Percentiles rank a stretch among this genome's conserved stretches.
Conservation (phyloP, 495 filamentous ascomycete genomes). For the Oidiodendron maius region DNA sequence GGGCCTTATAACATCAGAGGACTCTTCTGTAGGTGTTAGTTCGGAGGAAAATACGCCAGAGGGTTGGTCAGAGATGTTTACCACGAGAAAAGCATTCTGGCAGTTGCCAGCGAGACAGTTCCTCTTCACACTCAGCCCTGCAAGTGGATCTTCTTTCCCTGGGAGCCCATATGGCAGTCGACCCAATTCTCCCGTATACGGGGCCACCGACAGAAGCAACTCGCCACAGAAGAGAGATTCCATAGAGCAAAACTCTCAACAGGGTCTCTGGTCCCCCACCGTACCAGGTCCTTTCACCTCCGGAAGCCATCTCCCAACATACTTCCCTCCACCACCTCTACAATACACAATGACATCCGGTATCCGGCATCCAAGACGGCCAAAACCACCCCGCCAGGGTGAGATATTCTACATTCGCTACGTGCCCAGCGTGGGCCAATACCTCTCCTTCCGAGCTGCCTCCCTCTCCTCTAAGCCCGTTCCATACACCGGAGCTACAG, state of each 20-base stretch:
- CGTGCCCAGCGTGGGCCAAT: conserved; percentile 74
- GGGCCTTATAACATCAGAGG: conserved; percentile 72
- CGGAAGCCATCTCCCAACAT: conserved; percentile 78
- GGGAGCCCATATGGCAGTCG: conserved; percentile 44
- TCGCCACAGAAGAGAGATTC: conserved; percentile 17
- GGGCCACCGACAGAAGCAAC: conserved; percentile 8
- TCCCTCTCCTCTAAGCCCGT: conserved; percentile 49
- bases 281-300: conserved; percentile 66
- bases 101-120: conserved; percentile 83
- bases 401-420: conserved; percentile 87
- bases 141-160: conserved; percentile 44
- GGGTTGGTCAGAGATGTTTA: conserved; percentile 77
- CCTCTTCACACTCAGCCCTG: conserved; percentile 76
- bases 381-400: conserved; percentile 82
- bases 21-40: conserved; percentile 66
- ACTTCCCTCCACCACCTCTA: conserved; percentile 76
- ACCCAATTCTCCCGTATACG: conserved; percentile 29
- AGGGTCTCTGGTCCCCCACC: conserved; percentile 22
- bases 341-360: conserved; percentile 76
- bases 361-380: conserved; percentile 79
- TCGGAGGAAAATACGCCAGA: conserved; percentile 54
- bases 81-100: conserved; percentile 79
- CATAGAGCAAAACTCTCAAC: conserved; percentile 2
- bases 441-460: conserved; percentile 81
- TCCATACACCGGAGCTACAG: conserved; percentile 46